Evolutionary conservation across 164 flowering plant genomes (phyloP).

Genomic region (Magnolia officinalis): DNA sequence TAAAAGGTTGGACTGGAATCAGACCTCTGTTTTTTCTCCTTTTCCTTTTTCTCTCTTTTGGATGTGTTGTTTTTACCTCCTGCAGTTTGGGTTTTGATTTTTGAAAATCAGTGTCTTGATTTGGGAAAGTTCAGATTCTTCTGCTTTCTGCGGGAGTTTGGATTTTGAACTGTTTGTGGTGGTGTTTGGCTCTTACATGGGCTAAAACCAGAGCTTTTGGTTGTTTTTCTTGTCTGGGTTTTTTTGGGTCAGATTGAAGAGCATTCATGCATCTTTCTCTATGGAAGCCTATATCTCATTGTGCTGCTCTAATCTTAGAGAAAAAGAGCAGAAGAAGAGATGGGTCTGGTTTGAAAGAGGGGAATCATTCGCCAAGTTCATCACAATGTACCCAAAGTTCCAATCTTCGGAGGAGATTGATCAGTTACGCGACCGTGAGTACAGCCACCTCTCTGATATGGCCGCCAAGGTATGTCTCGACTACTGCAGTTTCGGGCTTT

Average conservation of each 20-base stretch:
- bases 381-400: constrained; percentile 70
- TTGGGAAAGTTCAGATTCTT: constrained; percentile 12
- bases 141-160: constrained; percentile 9
- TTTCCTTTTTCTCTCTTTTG: neutral
- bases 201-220: constrained; percentile 3
- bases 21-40: constrained; percentile 2
- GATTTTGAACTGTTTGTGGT: constrained; percentile 17
- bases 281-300: constrained; percentile 91
- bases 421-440: constrained; percentile 56
- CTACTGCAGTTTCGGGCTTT: constrained; percentile 79
- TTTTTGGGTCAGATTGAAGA: constrained; percentile 5
- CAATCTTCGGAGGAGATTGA: constrained; percentile 59
- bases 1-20: neutral
- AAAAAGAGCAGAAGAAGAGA: constrained; percentile 59
- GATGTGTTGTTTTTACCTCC: constrained; percentile 7
- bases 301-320: constrained; percentile 74
- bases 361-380: constrained; percentile 55
- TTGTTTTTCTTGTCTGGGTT: constrained; percentile 16
- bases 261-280: constrained; percentile 60
- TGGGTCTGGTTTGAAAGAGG: constrained; percentile 48
- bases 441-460: constrained; percentile 39
- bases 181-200: constrained; percentile 3
- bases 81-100: constrained; percentile 12
- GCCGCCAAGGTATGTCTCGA: constrained; percentile 68
- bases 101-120: constrained; percentile 5